phyloP scores from a whole-genome alignment of 148 eudicot genomes.

The Spergularia marina region DNA sequence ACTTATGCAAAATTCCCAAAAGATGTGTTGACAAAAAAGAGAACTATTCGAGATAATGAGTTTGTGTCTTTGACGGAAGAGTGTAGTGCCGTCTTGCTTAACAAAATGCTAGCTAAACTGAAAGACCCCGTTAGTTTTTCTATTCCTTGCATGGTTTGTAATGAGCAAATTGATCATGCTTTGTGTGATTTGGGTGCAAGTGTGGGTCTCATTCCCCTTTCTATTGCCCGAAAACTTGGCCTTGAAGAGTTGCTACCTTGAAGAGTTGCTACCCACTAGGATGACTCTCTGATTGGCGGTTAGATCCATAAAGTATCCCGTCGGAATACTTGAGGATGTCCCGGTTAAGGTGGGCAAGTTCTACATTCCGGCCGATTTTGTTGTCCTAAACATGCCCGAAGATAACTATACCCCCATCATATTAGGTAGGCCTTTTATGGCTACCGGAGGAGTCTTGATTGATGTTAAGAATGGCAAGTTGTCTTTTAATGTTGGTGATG shows the following conservation, averaged over 20 bases:
- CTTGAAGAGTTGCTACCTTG: background rate
- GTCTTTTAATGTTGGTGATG: background rate
- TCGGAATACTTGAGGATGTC: background rate
- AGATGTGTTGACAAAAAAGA: background rate
- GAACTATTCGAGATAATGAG: background rate
- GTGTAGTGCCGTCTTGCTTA: background rate
- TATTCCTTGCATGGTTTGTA: background rate
- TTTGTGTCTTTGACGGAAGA: background rate
- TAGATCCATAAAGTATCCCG: too few relatives aligned
- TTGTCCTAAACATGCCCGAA: background rate
- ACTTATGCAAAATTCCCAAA: conserved; percentile 1
- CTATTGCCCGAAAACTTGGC: background rate
- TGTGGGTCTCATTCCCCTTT: background rate
- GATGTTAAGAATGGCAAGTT: background rate
- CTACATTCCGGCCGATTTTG: background rate
- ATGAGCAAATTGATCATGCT: background rate
- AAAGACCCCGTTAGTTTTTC: background rate
- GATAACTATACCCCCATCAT: background rate
- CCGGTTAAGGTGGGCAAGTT: background rate
- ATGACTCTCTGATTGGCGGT: background rate
- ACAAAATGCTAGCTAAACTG: background rate
- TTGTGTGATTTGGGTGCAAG: background rate
- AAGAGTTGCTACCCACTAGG: background rate
- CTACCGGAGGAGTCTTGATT: background rate
- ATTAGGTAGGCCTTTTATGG: background rate